Conservation (phyloP, 2,329 filamentous ascomycete genomes). For the Hortaea werneckii region DNA sequence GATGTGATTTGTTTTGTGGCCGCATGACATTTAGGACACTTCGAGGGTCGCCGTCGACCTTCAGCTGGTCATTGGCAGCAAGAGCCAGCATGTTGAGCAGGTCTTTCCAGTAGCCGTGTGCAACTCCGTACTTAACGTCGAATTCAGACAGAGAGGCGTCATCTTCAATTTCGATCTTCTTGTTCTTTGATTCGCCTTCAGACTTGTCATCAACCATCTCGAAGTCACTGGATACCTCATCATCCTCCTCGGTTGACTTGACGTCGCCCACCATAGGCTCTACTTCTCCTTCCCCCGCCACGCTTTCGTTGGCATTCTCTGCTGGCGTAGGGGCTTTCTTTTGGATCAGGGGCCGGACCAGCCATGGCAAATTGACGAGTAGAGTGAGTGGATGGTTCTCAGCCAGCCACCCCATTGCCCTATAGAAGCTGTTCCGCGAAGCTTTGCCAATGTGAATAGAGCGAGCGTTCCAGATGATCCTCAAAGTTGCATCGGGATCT, state of each 20-base stretch:
- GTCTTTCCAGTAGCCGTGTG: slow-evolving; percentile 56
- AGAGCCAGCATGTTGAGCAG: slow-evolving; percentile 48
- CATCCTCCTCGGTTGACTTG: slow-evolving; percentile 16
- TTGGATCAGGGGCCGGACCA: slow-evolving; percentile 45
- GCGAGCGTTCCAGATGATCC: slow-evolving; percentile 50
- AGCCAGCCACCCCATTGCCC: slow-evolving; percentile 42
- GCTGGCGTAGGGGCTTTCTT: slow-evolving; percentile 38
- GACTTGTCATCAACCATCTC: slow-evolving; percentile 12
- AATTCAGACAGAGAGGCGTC: slow-evolving; percentile 9
- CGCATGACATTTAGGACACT: slow-evolving; percentile 15
- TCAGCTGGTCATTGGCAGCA: slow-evolving; percentile 39
- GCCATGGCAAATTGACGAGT: slow-evolving; percentile 44
- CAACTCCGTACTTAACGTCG: slow-evolving; percentile 29
- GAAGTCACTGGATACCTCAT: slow-evolving; percentile 13
- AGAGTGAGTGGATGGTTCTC: slow-evolving; percentile 46
- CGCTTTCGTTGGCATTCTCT: slow-evolving; percentile 25
- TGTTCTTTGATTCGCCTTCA: slow-evolving; percentile 6
- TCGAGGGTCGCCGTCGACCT: slow-evolving; percentile 31
- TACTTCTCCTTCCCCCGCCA: slow-evolving; percentile 20
- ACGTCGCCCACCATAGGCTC: slow-evolving; percentile 30
- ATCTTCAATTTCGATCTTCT: slow-evolving; percentile 14
- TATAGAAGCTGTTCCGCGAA: slow-evolving; percentile 36
- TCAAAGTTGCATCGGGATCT: slow-evolving; percentile 42
- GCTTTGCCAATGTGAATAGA: slow-evolving; percentile 53
- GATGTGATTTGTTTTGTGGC: slow-evolving; percentile 9